Conservation (phyloP, 1,139 yeast genomes). For the Pichia sp. region DNA sequence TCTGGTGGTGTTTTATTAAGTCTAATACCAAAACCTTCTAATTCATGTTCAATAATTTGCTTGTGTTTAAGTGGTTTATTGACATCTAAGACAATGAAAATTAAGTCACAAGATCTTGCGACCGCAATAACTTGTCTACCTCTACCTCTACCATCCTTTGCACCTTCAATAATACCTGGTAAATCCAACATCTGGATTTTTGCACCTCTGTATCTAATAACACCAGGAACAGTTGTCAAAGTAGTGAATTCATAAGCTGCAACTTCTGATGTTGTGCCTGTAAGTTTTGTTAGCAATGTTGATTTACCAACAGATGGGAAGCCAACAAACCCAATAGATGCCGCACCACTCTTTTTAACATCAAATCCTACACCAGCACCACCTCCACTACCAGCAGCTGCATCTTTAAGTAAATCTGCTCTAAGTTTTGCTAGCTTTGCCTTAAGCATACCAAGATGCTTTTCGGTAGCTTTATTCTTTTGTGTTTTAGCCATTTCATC, state of each 20-base stretch:
- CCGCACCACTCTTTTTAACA: slow-evolving; percentile 96
- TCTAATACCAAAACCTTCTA: slow-evolving; percentile 96
- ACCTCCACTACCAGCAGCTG: slow-evolving; percentile 67
- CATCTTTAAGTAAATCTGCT: slow-evolving; percentile 80
- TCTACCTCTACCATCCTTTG: slow-evolving; percentile 98
- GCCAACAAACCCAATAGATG: slow-evolving; percentile 94
- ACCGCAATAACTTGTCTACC: slow-evolving; percentile 99
- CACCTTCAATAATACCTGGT: slow-evolving; percentile 99
- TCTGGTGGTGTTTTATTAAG: slow-evolving; percentile 90
- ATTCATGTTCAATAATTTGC: slow-evolving; percentile 84
- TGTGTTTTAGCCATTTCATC: slow-evolving; percentile 95
- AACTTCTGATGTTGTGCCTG: slow-evolving; percentile 95
- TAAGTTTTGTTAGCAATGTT: slow-evolving; percentile 75
- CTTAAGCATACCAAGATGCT: slow-evolving; percentile 93
- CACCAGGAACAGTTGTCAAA: slow-evolving; percentile 95
- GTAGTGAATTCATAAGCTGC: slow-evolving; percentile 98
- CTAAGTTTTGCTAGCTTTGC: slow-evolving; percentile 93
- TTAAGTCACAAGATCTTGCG: slow-evolving; percentile 89
- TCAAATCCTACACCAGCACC: slow-evolving; percentile 92
- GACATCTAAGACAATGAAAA: slow-evolving; percentile 90
- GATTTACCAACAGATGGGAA: slow-evolving; percentile 98
- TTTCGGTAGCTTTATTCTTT: slow-evolving; percentile 91
- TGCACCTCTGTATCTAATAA: slow-evolving; percentile 92
- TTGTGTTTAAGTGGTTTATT: slow-evolving; percentile 94
- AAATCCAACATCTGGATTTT: slow-evolving; percentile 95